phyloP scores from a whole-genome alignment of 2,329 filamentous ascomycete genomes.

The Pseudogymnoascus sp. region DNA sequence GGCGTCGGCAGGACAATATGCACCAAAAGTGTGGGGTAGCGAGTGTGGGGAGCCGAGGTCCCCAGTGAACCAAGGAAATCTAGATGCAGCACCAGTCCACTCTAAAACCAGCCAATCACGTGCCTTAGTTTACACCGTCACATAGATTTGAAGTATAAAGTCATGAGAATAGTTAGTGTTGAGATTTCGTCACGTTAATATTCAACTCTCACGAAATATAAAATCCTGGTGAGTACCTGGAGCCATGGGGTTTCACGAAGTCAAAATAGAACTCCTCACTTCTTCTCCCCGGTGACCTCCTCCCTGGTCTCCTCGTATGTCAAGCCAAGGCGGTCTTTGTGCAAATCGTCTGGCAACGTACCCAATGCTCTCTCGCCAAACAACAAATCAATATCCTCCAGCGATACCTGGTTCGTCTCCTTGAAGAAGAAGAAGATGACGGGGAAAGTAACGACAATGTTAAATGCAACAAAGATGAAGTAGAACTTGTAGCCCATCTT shows the following conservation, averaged over 20 bases:
- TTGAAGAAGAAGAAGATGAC: slow-evolving; percentile 46
- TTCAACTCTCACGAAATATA: slow-evolving; percentile 4
- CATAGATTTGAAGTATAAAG: not conserved
- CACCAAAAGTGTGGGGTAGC: not conserved
- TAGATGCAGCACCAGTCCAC: not conserved
- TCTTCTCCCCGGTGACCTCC: not conserved
- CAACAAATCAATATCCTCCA: slow-evolving; percentile 52
- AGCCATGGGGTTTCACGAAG: not conserved
- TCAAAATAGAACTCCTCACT: not conserved
- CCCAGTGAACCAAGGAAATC: not conserved
- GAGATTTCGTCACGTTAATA: not conserved
- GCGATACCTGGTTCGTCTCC: slow-evolving; percentile 42
- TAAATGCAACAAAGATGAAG: slow-evolving; percentile 47
- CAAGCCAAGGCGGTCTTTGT: slow-evolving; percentile 19
- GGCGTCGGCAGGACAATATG: not conserved
- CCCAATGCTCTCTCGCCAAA: slow-evolving; percentile 46
- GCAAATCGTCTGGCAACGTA: slow-evolving; percentile 37
- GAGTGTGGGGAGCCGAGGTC: not conserved
- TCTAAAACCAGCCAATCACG: not conserved
- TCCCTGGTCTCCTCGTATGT: not conserved
- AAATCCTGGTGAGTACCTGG: not conserved
- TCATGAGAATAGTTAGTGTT: not conserved
- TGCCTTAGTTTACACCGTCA: not conserved
- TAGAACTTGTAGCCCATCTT: slow-evolving; percentile 48
- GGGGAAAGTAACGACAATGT: slow-evolving; percentile 32